Conservation (phyloP, 1,284 basidiomycete genomes). For the Apiotrichum sp. region DNA sequence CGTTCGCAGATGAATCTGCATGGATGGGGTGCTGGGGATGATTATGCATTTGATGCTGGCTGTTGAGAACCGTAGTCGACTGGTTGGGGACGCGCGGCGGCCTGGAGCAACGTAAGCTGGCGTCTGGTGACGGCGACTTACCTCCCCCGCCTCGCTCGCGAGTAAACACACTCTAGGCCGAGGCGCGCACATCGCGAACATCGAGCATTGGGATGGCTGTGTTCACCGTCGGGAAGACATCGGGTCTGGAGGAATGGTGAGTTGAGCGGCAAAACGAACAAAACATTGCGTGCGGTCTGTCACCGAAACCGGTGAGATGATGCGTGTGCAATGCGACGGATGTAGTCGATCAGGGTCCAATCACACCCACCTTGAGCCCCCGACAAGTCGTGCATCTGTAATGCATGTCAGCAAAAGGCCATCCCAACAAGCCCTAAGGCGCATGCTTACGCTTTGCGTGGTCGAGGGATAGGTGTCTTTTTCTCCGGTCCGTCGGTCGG, state of each 20-base stretch:
- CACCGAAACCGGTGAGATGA: too few relatives aligned
- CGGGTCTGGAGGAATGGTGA: background rate
- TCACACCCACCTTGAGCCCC: background rate
- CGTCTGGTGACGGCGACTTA: background rate
- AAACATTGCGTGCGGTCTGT: background rate
- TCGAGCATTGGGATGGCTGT: conserved; percentile 8
- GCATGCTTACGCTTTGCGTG: conserved; percentile 16
- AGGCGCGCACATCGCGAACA: conserved; percentile 18
- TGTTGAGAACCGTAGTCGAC: background rate
- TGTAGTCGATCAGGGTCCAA: background rate
- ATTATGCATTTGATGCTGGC: background rate
- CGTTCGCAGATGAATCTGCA: too few relatives aligned
- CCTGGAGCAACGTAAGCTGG: background rate
- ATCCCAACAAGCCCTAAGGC: background rate
- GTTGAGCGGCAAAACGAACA: too few relatives aligned
- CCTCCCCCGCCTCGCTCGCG: conserved; percentile 10
- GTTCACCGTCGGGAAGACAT: conserved; percentile 6
- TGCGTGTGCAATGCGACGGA: too few relatives aligned
- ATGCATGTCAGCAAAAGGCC: background rate
- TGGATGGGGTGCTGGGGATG: background rate
- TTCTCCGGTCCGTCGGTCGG: too few relatives aligned
- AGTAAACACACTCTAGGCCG: conserved; percentile 10
- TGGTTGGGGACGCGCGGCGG: background rate
- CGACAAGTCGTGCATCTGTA: background rate
- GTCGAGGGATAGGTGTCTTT: conserved; percentile 12